Base-by-base conservation (phyloP, 148 eudicot species). In the Salicornia ramosissima region DNA sequence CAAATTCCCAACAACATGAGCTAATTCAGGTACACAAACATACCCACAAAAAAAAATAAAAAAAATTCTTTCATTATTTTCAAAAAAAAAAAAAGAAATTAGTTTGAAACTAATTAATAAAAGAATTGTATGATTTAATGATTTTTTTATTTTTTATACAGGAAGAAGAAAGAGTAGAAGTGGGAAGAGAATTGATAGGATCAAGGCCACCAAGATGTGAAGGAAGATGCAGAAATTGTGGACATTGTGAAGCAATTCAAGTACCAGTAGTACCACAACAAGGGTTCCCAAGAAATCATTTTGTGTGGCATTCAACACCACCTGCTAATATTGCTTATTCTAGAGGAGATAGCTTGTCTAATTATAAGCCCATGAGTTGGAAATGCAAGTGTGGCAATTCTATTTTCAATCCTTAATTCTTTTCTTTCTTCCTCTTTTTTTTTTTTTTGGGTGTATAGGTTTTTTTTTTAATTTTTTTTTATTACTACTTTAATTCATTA, bases 201-300 rank as follows among this genome's bases (percentile, higher is more conserved):
- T 92, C 97, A 76, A 86, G 89, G n/a, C 97, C 96, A 50, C 97
- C 97, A 43, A 89, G 80, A 67, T 91, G 97, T 56, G 86, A 86
- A 54, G 67, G 81, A 63, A 91, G 71, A 50, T 89, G 97, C 71
- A 73, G 69, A 6, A 62, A 53, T 18, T 89, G 96, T 52, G 87
- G 83, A 21, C 87, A 82, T 67, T 92, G 97, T 65, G 86, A 80
- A 43, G 90, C 97, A 68, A 73, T 92, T 73, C 97, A 91, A 75
- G 95, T 91, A 12, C 97, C 97, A 19, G 72, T 91, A 19, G 87
- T 57, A 2, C 86, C 89, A 29, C 79, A 50, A 47, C 74, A 64
- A 33, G 77, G 80, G 15, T 59, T 53, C 49, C 61, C 46, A 14
- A 78, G 70, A 67, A 67, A 46, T 21, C 85, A 78, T 45, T 72